Conservation (phyloP, 2,329 filamentous ascomycete species). For the Ceratocystis alfenasii region DNA sequence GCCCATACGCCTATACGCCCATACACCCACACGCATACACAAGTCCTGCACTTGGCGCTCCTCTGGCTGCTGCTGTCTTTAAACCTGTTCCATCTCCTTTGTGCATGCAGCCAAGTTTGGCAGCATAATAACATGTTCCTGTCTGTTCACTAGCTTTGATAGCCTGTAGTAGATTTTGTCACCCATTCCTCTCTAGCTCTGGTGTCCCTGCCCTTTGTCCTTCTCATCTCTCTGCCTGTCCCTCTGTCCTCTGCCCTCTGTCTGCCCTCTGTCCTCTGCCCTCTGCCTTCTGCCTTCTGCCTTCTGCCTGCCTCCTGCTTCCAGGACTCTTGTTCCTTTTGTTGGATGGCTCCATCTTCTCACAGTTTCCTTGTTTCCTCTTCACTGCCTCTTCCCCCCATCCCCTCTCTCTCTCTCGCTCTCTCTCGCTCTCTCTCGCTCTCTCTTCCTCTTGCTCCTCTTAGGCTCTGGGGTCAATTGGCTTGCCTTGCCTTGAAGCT, state of each 20-base stretch:
- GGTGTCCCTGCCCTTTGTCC: neutral
- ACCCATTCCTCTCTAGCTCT: slow-evolving; percentile 2
- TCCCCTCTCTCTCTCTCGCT: neutral
- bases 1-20: neutral
- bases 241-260: neutral
- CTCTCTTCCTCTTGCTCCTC: neutral
- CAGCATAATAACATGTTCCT: slow-evolving; percentile 11
- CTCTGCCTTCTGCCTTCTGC: neutral
- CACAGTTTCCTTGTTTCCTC: neutral
- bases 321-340: too few relatives aligned
- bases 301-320: too few relatives aligned
- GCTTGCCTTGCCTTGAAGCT: neutral
- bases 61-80: slow-evolving; percentile 1
- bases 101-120: slow-evolving; percentile 1
- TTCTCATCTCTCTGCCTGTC: neutral
- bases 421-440: neutral
- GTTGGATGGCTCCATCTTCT: neutral
- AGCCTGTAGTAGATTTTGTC: slow-evolving; percentile 8
- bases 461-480: neutral
- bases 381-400: neutral
- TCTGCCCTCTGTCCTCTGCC: neutral
- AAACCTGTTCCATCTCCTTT: slow-evolving; percentile 11
- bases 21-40: neutral
- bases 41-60: too few relatives aligned
- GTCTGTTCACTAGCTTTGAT: neutral